Percentiles rank a stretch among this genome's conserved stretches.
phyloP scores from a whole-genome alignment of 768 basidiomycete genomes.

The Pulveroboletus sp. region DNA sequence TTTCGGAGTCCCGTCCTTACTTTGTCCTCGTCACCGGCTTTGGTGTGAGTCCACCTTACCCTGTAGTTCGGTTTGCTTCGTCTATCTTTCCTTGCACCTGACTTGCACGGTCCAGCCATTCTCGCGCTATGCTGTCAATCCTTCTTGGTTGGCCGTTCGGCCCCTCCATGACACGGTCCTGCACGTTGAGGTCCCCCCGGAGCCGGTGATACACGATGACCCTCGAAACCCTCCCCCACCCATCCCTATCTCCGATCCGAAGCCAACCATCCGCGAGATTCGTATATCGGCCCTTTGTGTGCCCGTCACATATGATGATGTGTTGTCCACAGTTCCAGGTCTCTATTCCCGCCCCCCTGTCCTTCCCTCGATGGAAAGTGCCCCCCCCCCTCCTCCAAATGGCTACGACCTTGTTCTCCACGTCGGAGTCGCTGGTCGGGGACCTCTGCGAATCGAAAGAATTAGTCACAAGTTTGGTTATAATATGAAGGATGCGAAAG shows the following conservation, averaged over 20 bases:
- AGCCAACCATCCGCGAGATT: constrained; percentile 37
- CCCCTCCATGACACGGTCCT: constrained; percentile 56
- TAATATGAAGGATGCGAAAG: constrained; percentile 60
- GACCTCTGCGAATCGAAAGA: constrained; percentile 59
- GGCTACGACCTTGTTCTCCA: constrained; percentile 72
- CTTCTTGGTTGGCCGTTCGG: constrained; percentile 68
- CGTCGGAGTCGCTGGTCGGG: constrained; percentile 62
- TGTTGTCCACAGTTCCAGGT: constrained; percentile 50
- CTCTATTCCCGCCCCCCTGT: constrained; percentile 57
- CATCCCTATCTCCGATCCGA: constrained; percentile 4
- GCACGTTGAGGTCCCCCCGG: constrained; percentile 33
- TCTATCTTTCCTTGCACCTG: constrained; percentile 15
- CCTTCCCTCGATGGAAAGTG: constrained; percentile 38
- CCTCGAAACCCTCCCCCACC: constrained; percentile 1
- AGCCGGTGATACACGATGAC: constrained; percentile 17
- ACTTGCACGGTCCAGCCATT: constrained; percentile 44
- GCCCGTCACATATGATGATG: constrained; percentile 54
- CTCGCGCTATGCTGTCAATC: constrained; percentile 51
- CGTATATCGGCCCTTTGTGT: constrained; percentile 57
- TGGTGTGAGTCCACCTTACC: constrained; percentile 41
- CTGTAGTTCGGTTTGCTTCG: constrained; percentile 20
- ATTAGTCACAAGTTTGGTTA: constrained; percentile 66
- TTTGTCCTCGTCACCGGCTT: constrained; percentile 49
- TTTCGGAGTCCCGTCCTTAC: constrained; percentile 33
- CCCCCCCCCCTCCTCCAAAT: constrained; percentile 35